phyloP scores from a whole-genome alignment of 768 basidiomycete species.

The Tylopilus subfusipes region DNA sequence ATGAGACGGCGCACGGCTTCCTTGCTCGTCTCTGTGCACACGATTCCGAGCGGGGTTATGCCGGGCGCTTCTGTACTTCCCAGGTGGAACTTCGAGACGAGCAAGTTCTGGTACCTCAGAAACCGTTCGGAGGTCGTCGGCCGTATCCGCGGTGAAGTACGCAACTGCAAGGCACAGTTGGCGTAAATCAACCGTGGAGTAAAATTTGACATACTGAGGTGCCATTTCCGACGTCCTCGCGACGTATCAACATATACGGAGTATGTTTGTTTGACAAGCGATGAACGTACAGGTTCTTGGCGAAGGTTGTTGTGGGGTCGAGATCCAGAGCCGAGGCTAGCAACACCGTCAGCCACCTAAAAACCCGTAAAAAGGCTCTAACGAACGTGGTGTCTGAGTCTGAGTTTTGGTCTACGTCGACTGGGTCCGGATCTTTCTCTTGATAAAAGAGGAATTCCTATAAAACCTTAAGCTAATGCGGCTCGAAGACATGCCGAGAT shows the following conservation, averaged over 20 bases:
- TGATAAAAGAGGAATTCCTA: slow-evolving; percentile 80
- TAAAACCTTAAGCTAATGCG: slow-evolving; percentile 1
- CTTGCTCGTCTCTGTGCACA: slow-evolving; percentile 27
- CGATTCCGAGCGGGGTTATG: slow-evolving; percentile 45
- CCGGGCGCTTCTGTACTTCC: slow-evolving; percentile 65
- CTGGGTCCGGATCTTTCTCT: slow-evolving; percentile 56
- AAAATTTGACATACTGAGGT: slow-evolving; percentile 57
- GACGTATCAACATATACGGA: slow-evolving; percentile 70
- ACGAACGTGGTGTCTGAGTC: slow-evolving; percentile 52
- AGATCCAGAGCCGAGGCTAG: slow-evolving; percentile 31
- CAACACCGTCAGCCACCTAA: slow-evolving; percentile 3
- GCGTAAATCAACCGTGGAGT: not conserved
- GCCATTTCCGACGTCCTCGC: slow-evolving; percentile 74
- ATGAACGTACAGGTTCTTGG: slow-evolving; percentile 37
- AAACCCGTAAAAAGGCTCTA: not conserved
- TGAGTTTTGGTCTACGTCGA: slow-evolving; percentile 45
- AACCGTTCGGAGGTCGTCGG: slow-evolving; percentile 54
- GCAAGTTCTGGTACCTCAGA: slow-evolving; percentile 57
- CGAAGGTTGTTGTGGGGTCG: slow-evolving; percentile 23
- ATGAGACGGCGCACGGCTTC: slow-evolving; percentile 11
- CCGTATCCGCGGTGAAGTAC: slow-evolving; percentile 66
- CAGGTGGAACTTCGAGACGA: slow-evolving; percentile 51
- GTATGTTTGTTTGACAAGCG: slow-evolving; percentile 77
- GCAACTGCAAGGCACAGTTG: slow-evolving; percentile 48
- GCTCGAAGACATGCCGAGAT: not conserved